Evolutionary conservation across 78 protist species (phyloP).

Genomic region (Dictyostelium capitatum): DNA sequence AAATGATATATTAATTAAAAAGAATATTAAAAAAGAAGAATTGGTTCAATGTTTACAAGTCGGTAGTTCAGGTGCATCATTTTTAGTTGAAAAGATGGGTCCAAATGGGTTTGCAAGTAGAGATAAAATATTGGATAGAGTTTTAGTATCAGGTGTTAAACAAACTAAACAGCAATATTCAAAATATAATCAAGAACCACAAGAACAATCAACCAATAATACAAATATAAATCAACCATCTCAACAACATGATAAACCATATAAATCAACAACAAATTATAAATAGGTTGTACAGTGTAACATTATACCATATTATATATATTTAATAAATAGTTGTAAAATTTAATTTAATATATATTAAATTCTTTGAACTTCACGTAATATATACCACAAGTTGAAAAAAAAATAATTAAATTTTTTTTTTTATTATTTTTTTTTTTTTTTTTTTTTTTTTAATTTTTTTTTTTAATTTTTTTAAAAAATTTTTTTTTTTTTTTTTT

Average conservation of each 20-base stretch:
- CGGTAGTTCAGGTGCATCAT: conserved; percentile 79
- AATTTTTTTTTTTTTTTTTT: no score
- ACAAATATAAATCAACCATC: background rate
- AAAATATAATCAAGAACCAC: background rate
- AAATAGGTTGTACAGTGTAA: no score
- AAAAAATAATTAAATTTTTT: no score
- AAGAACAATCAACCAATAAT: background rate
- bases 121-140: conserved; percentile 40
- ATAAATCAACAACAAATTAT: conserved; percentile 37
- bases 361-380: no score
- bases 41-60: conserved; percentile 63
- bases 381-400: no score
- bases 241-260: background rate
- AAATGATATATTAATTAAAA: background rate
- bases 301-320: no score
- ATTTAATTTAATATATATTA: no score
- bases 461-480: no score
- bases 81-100: conserved; percentile 72
- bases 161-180: conserved; percentile 34
- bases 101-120: conserved; percentile 71
- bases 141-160: conserved; percentile 28
- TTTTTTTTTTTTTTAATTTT: no score
- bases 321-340: no score
- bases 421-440: no score
- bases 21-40: conserved; percentile 19